Base-by-base conservation (phyloP, 345 rosid genomes). In the Citrus sp. region DNA sequence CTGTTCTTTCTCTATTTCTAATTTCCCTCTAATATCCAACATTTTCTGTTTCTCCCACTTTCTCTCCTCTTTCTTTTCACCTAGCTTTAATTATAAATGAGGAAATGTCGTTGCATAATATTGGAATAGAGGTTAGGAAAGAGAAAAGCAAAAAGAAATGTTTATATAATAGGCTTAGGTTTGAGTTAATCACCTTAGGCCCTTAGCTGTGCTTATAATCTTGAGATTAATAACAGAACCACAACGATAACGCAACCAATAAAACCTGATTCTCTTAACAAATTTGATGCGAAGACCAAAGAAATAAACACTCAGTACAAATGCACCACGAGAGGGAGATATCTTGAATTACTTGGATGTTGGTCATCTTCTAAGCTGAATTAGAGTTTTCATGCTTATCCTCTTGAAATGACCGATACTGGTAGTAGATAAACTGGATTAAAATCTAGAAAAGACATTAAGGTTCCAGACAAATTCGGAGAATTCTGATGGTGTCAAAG, bases 371-470 rank as follows among this genome's bases (percentile, higher is more conserved):
- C 76, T 79, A 82, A 70, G 85, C 82, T 64, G 73, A 75, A 63
- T 77, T 71, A 27, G 76, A 7, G 4, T 77, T 71, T 13, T 77
- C 82, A 34, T 76, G 76, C 81, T 74, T 73, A 79, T 71, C 68
- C 46, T 74, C 74, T 58, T 62, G 73, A 74, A 79, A 60, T 71
- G 76, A 82, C 82, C 80, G 28, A 79, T 76, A 85, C 24, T 77
- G 80, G 83, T 89, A 93, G 81, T 89, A 89, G 74, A 85, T 72
- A 77, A 93, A 93, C 81, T 93, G 98, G 73, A 85, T 77, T 60
- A 93, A 81, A 82, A 92, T 93, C 98, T 92, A 86, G 64, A 79
- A 75, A 74, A 82, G 71, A n/a, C n/a, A 61, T 32, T 71, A 87
- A 85, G 86, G 81, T 69, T 67, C 70, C 27, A 64, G 3, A 32